Conservation (phyloP, 2,329 filamentous ascomycete species). For the Neonectria coccinea region DNA sequence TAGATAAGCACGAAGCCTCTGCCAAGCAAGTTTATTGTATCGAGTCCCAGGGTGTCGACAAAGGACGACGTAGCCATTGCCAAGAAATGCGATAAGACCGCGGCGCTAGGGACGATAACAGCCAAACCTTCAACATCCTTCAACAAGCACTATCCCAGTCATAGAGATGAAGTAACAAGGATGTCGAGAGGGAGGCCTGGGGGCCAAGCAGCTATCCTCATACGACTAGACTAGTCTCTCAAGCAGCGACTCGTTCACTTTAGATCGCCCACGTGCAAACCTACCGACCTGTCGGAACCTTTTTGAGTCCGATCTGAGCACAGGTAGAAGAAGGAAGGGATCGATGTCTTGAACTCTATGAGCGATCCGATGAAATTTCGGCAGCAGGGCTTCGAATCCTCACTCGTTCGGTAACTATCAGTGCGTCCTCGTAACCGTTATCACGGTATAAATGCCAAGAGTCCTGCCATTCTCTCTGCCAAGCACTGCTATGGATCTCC, state of each 20-base stretch:
- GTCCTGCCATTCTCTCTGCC: neutral
- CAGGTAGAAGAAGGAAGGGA: neutral
- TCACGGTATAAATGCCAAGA: neutral
- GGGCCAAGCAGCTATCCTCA: neutral
- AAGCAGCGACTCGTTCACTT: neutral
- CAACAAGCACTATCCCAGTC: neutral
- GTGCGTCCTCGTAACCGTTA: too few species aligned
- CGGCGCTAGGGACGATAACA: neutral
- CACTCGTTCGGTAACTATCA: too few species aligned
- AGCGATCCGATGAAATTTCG: neutral
- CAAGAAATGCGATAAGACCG: neutral
- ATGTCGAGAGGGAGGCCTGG: neutral
- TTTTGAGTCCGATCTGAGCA: neutral
- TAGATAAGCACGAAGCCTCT: neutral
- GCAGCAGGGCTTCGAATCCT: too few species aligned
- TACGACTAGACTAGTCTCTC: neutral
- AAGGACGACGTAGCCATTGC: neutral
- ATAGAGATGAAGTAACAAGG: neutral
- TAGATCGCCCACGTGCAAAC: neutral
- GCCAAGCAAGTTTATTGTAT: neutral
- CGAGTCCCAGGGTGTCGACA: neutral
- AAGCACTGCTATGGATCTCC: neutral
- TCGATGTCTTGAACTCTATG: neutral
- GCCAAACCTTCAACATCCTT: neutral
- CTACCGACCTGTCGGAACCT: neutral